Evolutionary conservation across 2,329 filamentous ascomycete genomes (phyloP).

Genomic region (Phialophora tarda): DNA sequence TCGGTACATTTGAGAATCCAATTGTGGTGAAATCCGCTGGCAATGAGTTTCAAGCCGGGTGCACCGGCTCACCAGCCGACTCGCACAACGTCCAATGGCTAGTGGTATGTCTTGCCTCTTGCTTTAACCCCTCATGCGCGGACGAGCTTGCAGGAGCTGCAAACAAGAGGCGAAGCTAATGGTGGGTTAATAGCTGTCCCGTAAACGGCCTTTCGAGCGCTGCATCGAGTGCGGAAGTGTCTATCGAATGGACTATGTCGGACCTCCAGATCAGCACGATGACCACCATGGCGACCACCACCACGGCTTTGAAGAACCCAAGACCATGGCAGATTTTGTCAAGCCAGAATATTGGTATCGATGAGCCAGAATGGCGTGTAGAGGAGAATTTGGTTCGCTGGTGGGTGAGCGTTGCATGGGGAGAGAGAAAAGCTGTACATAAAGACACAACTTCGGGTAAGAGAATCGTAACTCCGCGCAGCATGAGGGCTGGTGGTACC

Average conservation of each 20-base stretch:
- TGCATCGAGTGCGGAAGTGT: constrained; percentile 96
- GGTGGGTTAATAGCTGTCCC: constrained; percentile 68
- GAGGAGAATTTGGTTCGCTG: background rate
- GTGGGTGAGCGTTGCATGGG: background rate
- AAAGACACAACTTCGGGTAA: background rate
- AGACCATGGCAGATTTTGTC: constrained; percentile 96
- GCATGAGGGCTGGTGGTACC: background rate
- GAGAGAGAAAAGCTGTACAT: background rate
- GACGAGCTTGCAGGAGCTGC: background rate
- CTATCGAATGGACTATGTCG: constrained; percentile 97
- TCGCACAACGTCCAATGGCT: constrained; percentile 92
- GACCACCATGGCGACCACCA: constrained; percentile 59
- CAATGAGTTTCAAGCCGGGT: constrained; percentile 95
- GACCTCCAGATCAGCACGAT: constrained; percentile 74
- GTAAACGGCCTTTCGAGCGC: constrained; percentile 88
- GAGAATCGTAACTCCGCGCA: background rate
- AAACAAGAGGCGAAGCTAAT: constrained; percentile 19
- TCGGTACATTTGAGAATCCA: constrained; percentile 82
- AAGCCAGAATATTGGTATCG: constrained; percentile 89
- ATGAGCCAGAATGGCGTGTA: constrained; percentile 41
- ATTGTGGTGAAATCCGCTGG: constrained; percentile 90
- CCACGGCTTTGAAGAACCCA: constrained; percentile 75
- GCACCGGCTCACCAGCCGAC: constrained; percentile 92
- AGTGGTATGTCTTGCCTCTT: constrained; percentile 64
- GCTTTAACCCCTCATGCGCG: background rate